phyloP scores from a whole-genome alignment of 345 rosid species.

The Sonneratia caseolaris region DNA sequence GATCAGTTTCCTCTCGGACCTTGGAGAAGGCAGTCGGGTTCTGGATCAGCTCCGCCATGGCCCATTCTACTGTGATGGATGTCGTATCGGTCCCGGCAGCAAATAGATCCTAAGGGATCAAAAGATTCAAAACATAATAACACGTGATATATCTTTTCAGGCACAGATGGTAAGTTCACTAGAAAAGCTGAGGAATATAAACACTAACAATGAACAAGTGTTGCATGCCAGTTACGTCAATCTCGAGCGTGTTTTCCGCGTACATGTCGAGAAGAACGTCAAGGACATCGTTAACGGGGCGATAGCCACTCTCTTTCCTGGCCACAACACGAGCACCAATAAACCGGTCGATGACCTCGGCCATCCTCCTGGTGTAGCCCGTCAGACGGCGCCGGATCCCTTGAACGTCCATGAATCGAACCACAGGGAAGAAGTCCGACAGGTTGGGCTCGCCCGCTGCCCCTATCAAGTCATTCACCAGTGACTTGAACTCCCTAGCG shows the following conservation, averaged over 20 bases:
- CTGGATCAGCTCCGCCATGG: slow-evolving; percentile 17
- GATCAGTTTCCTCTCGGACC: slow-evolving; percentile 15
- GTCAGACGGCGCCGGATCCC: slow-evolving; percentile 14
- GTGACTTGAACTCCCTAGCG: slow-evolving; percentile 12
- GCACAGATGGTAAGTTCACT: no score
- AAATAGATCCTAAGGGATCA: slow-evolving; percentile 23
- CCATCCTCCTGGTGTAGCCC: neutral
- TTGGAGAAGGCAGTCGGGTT: slow-evolving; percentile 1
- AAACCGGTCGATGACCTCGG: slow-evolving; percentile 12
- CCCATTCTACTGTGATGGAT: slow-evolving; percentile 20
- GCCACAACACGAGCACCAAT: slow-evolving; percentile 16
- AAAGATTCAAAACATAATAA: neutral
- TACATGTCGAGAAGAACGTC: slow-evolving; percentile 23
- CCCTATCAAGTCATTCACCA: slow-evolving; percentile 6
- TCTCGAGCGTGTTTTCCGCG: slow-evolving; percentile 10
- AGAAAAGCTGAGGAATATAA: neutral
- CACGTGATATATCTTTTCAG: no score
- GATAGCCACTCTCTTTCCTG: slow-evolving; percentile 5
- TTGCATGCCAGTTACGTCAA: slow-evolving; percentile 14
- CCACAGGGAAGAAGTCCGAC: slow-evolving; percentile 26
- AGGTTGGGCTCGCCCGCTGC: slow-evolving; percentile 27
- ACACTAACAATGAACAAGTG: slow-evolving; percentile 23
- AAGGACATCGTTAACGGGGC: slow-evolving; percentile 18
- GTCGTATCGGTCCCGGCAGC: slow-evolving; percentile 38
- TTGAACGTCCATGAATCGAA: slow-evolving; percentile 21